A percentile compares a stretch with the other conserved stretches of the same genome.
phyloP scores from a whole-genome alignment of 176 grass and related monocot genomes.

The Phyllostachys edulis region DNA sequence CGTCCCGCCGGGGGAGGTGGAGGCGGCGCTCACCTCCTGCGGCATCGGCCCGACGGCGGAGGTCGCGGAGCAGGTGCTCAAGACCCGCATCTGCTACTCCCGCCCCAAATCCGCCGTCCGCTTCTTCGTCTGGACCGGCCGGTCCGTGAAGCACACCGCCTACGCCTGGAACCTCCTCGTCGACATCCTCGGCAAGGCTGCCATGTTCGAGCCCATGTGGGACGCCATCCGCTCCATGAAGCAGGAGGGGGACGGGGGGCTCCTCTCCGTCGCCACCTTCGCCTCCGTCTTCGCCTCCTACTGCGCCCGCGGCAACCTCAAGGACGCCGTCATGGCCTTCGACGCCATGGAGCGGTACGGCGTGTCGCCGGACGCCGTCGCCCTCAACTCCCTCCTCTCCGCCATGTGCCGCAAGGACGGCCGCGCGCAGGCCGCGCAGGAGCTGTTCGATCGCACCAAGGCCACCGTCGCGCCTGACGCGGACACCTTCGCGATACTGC shows the following conservation, averaged over 20 bases:
- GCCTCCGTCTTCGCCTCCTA: constrained; percentile 71
- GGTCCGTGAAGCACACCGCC: constrained; percentile 41
- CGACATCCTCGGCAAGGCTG: constrained; percentile 77
- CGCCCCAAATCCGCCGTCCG: constrained; percentile 54
- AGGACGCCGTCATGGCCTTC: constrained; percentile 61
- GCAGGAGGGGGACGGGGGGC: constrained; percentile 29
- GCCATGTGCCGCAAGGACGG: constrained; percentile 58
- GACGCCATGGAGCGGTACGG: constrained; percentile 67
- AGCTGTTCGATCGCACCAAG: constrained; percentile 61
- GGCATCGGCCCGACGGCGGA: constrained; percentile 50
- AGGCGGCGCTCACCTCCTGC: constrained; percentile 49
- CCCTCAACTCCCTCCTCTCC: constrained; percentile 75
- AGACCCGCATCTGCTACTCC: constrained; percentile 47
- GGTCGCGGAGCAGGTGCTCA: constrained; percentile 62
- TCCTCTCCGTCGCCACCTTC: constrained; percentile 71
- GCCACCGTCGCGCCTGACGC: constrained; percentile 44
- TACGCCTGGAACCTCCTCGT: constrained; percentile 82
- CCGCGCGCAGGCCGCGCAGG: constrained; percentile 37
- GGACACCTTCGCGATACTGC: constrained; percentile 77
- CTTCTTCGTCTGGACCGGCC: constrained; percentile 73
- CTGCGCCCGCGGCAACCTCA: constrained; percentile 53
- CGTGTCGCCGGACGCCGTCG: constrained; percentile 48
- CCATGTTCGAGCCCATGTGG: constrained; percentile 82
- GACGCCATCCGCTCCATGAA: constrained; percentile 71
- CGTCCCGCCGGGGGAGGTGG: constrained; percentile 40